Evolutionary conservation across 2,329 filamentous ascomycete genomes (phyloP), one percentile per base, ranked within the genome.

Genomic region (Septoria petroselini): DNA sequence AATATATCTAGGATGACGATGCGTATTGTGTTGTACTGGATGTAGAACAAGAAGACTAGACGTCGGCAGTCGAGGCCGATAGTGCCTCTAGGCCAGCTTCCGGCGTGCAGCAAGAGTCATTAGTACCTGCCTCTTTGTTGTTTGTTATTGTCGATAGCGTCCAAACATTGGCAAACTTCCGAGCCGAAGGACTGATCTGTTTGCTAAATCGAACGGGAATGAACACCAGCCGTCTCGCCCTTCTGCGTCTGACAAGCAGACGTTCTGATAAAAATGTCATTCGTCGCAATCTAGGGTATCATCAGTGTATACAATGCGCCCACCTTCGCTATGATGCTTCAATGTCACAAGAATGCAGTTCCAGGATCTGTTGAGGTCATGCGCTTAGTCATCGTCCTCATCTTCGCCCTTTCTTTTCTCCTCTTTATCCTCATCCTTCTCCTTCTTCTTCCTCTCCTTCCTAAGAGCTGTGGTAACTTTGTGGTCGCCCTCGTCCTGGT

Each of bases 321-420:
- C 42, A 35, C n/a, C 34, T 9, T 38, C 34, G 43, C 43, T 40
- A 47, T 47, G 43, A 34, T 19, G 23, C 11, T 9, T 5, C 7
- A 47, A 40, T 4, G 8, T 17, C 12, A 31, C 18, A 15, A 31
- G 29, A 15, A n/a, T 3, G 12, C 27, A 39, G 17, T 17, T n/a
- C 34, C n/a, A n/a, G 23, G 18, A 14, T 21, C 33, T 46, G 33
- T 38, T 33, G 42, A 38, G 37, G n/a, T 39, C 11, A 14, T n/a
- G 5, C 15, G 7, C 31, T 43, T 29, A 43, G 17, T 45, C 34
- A 17, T 47, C 43, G 9, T 47, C 43, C 56, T 85, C 78, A 60
- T 85, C 52, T 9, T 62, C 58, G 12, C 60, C 60, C n/a, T 67
- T 81, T n/a, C 80, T 80, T 9, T 81, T 82, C 9, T 81, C 82